These are phyloP conservation scores for Vitis hybrid DNA, from an alignment of 177 flowering plant species.

Conservation along the genomic window DNA sequence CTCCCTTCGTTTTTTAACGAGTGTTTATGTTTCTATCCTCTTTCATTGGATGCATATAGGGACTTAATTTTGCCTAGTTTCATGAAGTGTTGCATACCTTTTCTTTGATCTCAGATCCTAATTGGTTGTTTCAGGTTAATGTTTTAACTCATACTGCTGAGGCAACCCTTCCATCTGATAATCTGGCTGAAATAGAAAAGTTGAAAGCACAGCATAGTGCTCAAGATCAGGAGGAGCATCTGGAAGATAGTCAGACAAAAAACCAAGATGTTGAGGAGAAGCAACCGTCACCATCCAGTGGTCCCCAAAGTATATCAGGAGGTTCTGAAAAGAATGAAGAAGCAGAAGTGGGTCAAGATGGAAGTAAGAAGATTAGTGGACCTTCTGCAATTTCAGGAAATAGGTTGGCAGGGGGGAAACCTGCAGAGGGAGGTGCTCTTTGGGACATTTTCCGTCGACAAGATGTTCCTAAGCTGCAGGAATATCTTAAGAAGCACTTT, in stretches of 20 bases:
- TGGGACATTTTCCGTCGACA: slow-evolving; percentile 51
- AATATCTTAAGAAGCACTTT: slow-evolving; percentile 36
- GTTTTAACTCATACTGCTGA: slow-evolving; percentile 41
- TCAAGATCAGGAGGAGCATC: slow-evolving; percentile 35
- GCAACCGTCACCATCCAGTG: not conserved
- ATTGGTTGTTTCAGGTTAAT: slow-evolving; percentile 34
- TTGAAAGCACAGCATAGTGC: slow-evolving; percentile 24
- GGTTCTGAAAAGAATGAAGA: not conserved
- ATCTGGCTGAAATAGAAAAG: slow-evolving; percentile 7
- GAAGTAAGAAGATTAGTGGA: not conserved
- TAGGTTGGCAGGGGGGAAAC: slow-evolving; percentile 12
- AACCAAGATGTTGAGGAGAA: not conserved
- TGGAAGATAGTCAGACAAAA: not conserved
- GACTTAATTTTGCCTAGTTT: too few species aligned
- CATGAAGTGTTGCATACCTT: too few species aligned
- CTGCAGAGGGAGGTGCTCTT: slow-evolving; percentile 36
- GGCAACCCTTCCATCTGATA: slow-evolving; percentile 6
- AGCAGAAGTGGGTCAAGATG: slow-evolving; percentile 1
- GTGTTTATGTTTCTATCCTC: too few species aligned
- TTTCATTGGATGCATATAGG: too few species aligned
- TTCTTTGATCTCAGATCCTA: not conserved
- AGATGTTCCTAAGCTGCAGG: slow-evolving; percentile 40
- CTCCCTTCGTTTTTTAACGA: too few species aligned
- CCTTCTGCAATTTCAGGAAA: not conserved
- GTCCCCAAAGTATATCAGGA: too few species aligned